Percentiles rank a stretch among this genome's conserved stretches.
These are phyloP conservation scores for Monosporascus sp. DNA, from an alignment of 2,329 filamentous ascomycete species.

Conservation along the genomic window DNA sequence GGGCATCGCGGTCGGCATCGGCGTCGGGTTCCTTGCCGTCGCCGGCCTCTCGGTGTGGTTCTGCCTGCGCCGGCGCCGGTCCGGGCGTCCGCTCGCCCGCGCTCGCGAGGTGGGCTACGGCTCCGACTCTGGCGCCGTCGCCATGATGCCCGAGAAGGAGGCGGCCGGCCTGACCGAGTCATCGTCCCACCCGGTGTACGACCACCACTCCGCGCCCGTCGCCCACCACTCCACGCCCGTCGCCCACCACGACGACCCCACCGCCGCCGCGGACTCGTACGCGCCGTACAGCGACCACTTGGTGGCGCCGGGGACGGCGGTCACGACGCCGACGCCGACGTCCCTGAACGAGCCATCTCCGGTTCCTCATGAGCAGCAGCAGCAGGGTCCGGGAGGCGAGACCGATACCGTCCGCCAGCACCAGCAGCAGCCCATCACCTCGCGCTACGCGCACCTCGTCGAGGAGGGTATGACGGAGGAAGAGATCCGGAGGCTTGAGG, in stretches of 20 bases:
- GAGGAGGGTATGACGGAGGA: conserved; percentile 57
- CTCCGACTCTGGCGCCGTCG: conserved; percentile 22
- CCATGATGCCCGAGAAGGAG: conserved; percentile 44
- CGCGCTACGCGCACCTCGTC: conserved; percentile 45
- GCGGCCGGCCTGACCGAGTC: conserved; percentile 26
- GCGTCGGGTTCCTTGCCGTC: conserved; percentile 29
- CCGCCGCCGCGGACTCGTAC: conserved; percentile 17
- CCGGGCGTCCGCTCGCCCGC: conserved; percentile 9
- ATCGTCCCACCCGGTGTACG: conserved; percentile 29
- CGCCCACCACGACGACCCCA: conserved; percentile 12
- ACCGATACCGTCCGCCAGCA: conserved; percentile 23
- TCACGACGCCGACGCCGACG: conserved; percentile 7
- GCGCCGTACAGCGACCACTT: conserved; percentile 29
- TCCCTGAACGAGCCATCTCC: neutral
- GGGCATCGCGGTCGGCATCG: conserved; percentile 19
- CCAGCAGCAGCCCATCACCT: conserved; percentile 22
- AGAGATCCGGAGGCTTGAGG: conserved; percentile 49
- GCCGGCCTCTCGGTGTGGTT: conserved; percentile 36
- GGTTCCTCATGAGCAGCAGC: neutral
- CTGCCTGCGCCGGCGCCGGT: conserved; percentile 32
- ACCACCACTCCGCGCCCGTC: conserved; percentile 25
- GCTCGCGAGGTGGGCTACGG: conserved; percentile 14
- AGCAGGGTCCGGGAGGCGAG: conserved; percentile 10
- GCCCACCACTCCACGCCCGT: conserved; percentile 10
- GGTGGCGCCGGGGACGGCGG: conserved; percentile 5